These are phyloP conservation scores for Helotiales sp. DNA, from an alignment of 2,329 filamentous ascomycete genomes.

Conservation along the genomic window DNA sequence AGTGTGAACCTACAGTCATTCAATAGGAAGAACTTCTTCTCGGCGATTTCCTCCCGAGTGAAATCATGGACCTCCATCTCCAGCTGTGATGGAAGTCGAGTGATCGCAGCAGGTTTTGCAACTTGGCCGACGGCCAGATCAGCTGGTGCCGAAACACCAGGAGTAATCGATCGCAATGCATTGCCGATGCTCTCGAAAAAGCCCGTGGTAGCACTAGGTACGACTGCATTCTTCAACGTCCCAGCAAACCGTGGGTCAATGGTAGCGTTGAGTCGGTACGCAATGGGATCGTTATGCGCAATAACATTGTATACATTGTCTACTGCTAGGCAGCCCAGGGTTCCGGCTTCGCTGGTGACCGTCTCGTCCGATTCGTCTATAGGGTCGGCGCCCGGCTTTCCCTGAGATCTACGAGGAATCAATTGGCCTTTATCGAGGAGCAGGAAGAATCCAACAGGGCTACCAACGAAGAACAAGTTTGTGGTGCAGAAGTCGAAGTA, in stretches of 20 bases:
- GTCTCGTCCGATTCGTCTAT: constrained; percentile 60
- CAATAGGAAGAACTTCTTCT: constrained; percentile 82
- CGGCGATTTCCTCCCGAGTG: constrained; percentile 86
- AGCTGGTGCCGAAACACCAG: constrained; percentile 47
- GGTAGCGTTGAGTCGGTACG: constrained; percentile 89
- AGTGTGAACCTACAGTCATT: constrained; percentile 72
- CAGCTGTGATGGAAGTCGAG: constrained; percentile 66
- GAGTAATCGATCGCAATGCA: constrained; percentile 66
- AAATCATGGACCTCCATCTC: constrained; percentile 97
- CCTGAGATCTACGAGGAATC: constrained; percentile 74
- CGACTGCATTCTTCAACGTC: constrained; percentile 75
- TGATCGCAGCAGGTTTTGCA: constrained; percentile 41
- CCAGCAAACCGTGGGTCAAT: constrained; percentile 82
- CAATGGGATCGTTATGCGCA: constrained; percentile 73
- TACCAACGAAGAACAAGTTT: constrained; percentile 87
- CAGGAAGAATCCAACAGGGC: constrained; percentile 90
- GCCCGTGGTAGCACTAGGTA: constrained; percentile 73
- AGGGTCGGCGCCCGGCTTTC: constrained; percentile 75
- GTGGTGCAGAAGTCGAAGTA: constrained; percentile 91
- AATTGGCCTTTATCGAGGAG: constrained; percentile 77
- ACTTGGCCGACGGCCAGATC: constrained; percentile 48
- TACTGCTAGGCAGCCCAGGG: constrained; percentile 88
- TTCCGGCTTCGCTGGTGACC: constrained; percentile 78
- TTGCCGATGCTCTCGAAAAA: constrained; percentile 69
- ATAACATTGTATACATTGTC: constrained; percentile 98